These are phyloP conservation scores for Carex cristatella DNA, from an alignment of 176 grass and related monocot species.

Conservation along the genomic window DNA sequence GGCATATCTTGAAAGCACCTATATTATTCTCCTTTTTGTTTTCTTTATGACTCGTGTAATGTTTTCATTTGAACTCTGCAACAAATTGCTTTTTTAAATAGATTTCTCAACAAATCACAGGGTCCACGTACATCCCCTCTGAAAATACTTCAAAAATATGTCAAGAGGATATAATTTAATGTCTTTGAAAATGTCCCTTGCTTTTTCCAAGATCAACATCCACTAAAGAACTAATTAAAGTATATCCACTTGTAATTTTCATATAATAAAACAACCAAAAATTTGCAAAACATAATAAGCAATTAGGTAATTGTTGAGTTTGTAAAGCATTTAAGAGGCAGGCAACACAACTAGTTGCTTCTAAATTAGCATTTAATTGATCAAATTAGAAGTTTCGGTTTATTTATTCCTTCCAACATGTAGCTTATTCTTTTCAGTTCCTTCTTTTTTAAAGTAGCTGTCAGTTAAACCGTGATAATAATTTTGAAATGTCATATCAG, in stretches of 20 bases:
- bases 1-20: background rate
- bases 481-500: background rate
- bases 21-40: background rate
- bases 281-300: background rate
- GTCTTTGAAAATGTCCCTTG: background rate
- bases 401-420: background rate
- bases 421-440: background rate
- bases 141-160: background rate
- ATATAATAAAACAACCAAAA: background rate
- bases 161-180: slow-evolving; percentile 3
- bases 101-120: background rate
- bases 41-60: background rate
- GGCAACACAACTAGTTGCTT: background rate
- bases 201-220: background rate
- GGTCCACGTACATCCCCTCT: background rate
- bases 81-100: background rate
- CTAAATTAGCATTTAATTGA: background rate
- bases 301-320: background rate
- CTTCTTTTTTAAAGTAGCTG: background rate
- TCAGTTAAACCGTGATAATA: background rate
- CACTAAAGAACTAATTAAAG: background rate
- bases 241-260: background rate
- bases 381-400: background rate
- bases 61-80: background rate
- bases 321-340: background rate